A percentile compares a stretch with the other conserved stretches of the same genome.
phyloP scores from a whole-genome alignment of 1,284 basidiomycete genomes.

The Phellinidium pouzarii region DNA sequence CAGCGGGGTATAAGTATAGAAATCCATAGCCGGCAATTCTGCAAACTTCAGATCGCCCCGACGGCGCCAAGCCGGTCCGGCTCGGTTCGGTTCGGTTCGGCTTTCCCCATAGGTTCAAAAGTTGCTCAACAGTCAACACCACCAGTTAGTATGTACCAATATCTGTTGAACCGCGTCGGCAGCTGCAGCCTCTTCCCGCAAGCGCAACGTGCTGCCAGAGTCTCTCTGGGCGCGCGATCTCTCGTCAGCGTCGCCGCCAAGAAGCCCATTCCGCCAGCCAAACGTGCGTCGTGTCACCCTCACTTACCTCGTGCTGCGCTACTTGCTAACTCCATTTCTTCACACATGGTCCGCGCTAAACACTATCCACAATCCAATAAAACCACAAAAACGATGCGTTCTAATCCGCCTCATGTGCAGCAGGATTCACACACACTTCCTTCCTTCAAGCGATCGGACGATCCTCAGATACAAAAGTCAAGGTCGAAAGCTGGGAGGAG shows the following conservation, averaged over 20 bases:
- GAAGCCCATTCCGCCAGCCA: constrained; percentile 11
- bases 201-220: background rate
- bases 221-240: constrained; percentile 15
- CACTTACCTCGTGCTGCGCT: constrained; percentile 19
- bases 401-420: too few species aligned
- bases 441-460: constrained; percentile 73
- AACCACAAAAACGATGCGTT: too few species aligned
- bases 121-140: too few species aligned
- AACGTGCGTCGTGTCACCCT: constrained; percentile 10
- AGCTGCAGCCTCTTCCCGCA: constrained; percentile 8
- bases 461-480: constrained; percentile 53
- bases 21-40: background rate
- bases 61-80: background rate
- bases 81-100: background rate
- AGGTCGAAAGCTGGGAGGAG: constrained; percentile 54
- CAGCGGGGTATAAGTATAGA: too few species aligned
- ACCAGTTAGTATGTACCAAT: background rate
- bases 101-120: background rate
- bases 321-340: background rate
- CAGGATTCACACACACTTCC: constrained; percentile 44
- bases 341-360: too few species aligned
- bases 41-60: background rate
- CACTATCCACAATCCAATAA: too few species aligned
- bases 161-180: constrained; percentile 3
- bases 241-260: constrained; percentile 12